phyloP scores from a whole-genome alignment of 2,329 filamentous ascomycete species.

The Alternaria brassicae region DNA sequence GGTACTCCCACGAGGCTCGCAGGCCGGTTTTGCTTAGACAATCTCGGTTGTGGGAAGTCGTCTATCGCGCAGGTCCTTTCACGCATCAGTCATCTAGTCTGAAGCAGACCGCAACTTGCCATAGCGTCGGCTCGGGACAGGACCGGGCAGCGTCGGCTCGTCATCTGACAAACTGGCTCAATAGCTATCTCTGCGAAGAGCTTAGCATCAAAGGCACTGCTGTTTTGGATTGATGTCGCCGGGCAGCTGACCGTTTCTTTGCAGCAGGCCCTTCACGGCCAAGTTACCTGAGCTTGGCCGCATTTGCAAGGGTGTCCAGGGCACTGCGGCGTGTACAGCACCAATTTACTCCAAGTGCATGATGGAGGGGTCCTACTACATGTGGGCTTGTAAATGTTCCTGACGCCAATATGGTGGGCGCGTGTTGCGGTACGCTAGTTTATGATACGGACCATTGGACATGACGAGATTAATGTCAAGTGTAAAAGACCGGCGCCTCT shows the following conservation, averaged over 20 bases:
- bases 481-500: conserved; percentile 18
- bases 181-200: conserved; percentile 12
- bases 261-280: conserved; percentile 10
- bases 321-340: conserved; percentile 15
- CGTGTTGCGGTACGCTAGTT: conserved; percentile 29
- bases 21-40: conserved; percentile 12
- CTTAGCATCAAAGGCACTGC: conserved; percentile 19
- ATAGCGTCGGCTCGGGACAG: conserved; percentile 23
- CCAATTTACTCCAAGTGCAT: conserved; percentile 8
- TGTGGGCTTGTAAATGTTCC: conserved; percentile 24
- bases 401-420: conserved; percentile 35
- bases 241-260: conserved; percentile 29
- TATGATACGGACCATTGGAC: conserved; percentile 11
- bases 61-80: conserved; percentile 16
- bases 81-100: conserved; percentile 18
- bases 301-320: conserved; percentile 19
- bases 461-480: conserved; percentile 14
- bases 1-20: conserved; percentile 19
- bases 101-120: conserved; percentile 31
- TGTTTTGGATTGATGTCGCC: conserved; percentile 20
- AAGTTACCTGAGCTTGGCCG: conserved; percentile 19
- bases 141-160: conserved; percentile 30
- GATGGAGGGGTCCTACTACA: conserved; percentile 1
- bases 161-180: conserved; percentile 18
- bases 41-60: conserved; percentile 24